phyloP scores from a whole-genome alignment of 495 filamentous ascomycete species.

The Podospora tetraspora region DNA sequence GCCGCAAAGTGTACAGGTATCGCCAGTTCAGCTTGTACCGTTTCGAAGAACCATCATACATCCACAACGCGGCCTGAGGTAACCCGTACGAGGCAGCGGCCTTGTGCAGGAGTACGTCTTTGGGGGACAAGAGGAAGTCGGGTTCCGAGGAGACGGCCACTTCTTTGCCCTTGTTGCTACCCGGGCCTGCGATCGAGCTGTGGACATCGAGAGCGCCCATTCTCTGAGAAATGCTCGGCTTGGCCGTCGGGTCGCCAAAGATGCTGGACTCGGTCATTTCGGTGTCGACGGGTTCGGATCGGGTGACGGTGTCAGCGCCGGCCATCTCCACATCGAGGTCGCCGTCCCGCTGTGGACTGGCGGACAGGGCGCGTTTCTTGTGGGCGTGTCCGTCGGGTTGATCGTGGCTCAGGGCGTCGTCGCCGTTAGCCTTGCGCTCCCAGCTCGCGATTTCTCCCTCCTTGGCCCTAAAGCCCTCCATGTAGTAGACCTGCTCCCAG shows the following conservation, averaged over 20 bases:
- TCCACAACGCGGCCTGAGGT: slow-evolving; percentile 38
- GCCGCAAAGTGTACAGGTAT: slow-evolving; percentile 83
- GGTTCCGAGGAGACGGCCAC: slow-evolving; percentile 12
- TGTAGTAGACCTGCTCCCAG: slow-evolving; percentile 75
- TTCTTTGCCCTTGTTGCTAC: slow-evolving; percentile 32
- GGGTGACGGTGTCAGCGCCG: slow-evolving; percentile 28
- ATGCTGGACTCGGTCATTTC: slow-evolving; percentile 29
- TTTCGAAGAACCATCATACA: slow-evolving; percentile 36
- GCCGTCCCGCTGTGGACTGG: slow-evolving; percentile 26
- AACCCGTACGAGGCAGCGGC: slow-evolving; percentile 20
- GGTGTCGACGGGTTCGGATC: slow-evolving; percentile 28
- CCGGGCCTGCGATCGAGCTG: slow-evolving; percentile 6
- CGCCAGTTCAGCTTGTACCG: slow-evolving; percentile 68
- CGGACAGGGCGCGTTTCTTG: slow-evolving; percentile 46
- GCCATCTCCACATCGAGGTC: slow-evolving; percentile 46
- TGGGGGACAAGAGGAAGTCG: background rate
- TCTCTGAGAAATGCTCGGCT: slow-evolving; percentile 13
- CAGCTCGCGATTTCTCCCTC: slow-evolving; percentile 58
- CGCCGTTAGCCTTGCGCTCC: slow-evolving; percentile 53
- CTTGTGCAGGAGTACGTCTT: slow-evolving; percentile 7
- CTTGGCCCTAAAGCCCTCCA: slow-evolving; percentile 80
- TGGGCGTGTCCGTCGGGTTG: slow-evolving; percentile 35
- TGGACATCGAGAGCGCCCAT: slow-evolving; percentile 20
- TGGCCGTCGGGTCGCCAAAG: slow-evolving; percentile 29
- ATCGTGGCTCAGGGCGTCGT: slow-evolving; percentile 19